Percentiles rank a stretch among this genome's conserved stretches.
phyloP scores from a whole-genome alignment of 768 basidiomycete genomes.

The Lentinus brumalis region DNA sequence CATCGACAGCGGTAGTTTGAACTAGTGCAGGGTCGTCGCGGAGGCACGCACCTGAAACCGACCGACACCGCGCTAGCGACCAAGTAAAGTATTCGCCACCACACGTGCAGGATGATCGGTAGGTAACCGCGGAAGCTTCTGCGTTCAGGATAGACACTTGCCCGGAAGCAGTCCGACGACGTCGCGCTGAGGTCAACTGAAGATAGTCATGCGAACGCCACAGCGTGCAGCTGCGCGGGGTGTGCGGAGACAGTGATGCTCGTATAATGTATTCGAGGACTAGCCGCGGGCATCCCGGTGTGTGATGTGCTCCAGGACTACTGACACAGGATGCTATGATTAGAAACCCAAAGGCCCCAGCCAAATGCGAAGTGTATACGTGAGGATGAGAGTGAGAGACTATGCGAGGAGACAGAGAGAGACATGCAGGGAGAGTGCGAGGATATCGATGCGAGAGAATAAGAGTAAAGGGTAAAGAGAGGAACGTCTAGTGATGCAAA shows the following conservation, averaged over 20 bases:
- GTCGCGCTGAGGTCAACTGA: background rate
- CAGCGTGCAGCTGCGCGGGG: background rate
- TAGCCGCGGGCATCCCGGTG: conserved; percentile 18
- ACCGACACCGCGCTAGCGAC: too few relatives aligned
- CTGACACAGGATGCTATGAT: conserved; percentile 21
- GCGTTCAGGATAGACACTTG: background rate
- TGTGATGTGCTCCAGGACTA: conserved; percentile 13
- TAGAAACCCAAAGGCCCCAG: conserved; percentile 21
- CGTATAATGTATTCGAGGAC: conserved; percentile 20
- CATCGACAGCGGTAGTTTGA: too few relatives aligned
- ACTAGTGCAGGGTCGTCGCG: too few relatives aligned
- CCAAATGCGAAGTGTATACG: conserved; percentile 13
- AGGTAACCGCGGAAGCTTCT: background rate
- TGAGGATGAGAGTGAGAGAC: conserved; percentile 11
- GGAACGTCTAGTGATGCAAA: conserved; percentile 28
- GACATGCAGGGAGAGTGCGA: conserved; percentile 10
- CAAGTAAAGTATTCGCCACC: too few relatives aligned
- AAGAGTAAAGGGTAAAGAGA: conserved; percentile 13
- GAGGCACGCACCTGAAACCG: too few relatives aligned
- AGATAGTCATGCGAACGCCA: background rate
- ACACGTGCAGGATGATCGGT: too few relatives aligned
- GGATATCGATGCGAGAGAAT: conserved; percentile 27
- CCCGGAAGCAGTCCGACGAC: background rate
- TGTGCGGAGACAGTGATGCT: background rate
- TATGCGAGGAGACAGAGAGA: conserved; percentile 13